Evolutionary conservation across 495 filamentous ascomycete species (phyloP), one percentile per base, ranked within the genome.

Genomic region (Talaromyces stipitatus): DNA sequence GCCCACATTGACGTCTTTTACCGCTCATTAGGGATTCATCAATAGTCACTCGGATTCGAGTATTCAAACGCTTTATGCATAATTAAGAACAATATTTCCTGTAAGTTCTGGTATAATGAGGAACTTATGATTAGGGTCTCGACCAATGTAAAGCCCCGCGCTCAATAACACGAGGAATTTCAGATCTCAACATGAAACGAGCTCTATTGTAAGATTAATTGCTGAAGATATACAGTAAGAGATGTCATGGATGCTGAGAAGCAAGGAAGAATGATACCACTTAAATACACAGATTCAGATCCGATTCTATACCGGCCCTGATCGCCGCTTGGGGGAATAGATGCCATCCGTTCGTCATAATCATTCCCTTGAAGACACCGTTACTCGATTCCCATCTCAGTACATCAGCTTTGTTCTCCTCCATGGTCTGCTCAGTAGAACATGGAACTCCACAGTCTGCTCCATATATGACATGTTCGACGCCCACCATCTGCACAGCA

Each of bases 381-480:
- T 52, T 28, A 5, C 22, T 30, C 9, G 3, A 2, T 16, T 27
- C 50, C 45, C 45, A 48, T 1, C n/a, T 24, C 24, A 27, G 20
- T 7, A 57, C 33, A 45, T 48, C 36, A 4, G 12, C n/a, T 30
- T 41, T 27, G 16, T 57, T 57, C 23, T 47, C 54, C 54, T 47
- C 54, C 41, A 57, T 57, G 9, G 54, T 57, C 9, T 9, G 10
- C 18, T 57, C 54, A 16, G 54, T 57, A 7, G 54, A 57, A 29
- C 54, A 46, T 18, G 54, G 38, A 3, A 57, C 54, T 28, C 54
- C 54, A 28, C 54, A 57, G 46, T 57, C 54, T 2, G 54, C 54
- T 14, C 41, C 54, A 45, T 57, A 57, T 5, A 57, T 29, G 22
- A 24, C 22, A 27, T 32, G 16, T 12, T 47, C 54, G 48, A 57